These are phyloP conservation scores for Vitis vinifera DNA, from an alignment of 164 flowering plant genomes.

Conservation along the genomic window DNA sequence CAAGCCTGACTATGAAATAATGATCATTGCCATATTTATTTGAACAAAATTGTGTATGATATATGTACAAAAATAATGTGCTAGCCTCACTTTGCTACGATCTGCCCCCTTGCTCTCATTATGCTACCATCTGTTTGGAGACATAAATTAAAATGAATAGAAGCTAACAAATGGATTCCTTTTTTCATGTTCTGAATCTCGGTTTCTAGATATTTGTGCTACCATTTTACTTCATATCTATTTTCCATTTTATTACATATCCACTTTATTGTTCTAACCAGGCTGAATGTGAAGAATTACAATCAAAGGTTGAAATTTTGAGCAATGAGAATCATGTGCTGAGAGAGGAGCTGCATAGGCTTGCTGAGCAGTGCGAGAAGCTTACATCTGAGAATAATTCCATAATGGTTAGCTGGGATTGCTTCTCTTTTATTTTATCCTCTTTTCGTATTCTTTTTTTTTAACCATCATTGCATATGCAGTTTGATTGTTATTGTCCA, in stretches of 20 bases:
- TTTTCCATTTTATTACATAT: too few species aligned
- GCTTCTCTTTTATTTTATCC: background rate
- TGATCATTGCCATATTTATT: too few species aligned
- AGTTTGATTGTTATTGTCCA: background rate
- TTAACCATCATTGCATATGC: background rate
- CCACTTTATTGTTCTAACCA: background rate
- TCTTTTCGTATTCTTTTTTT: too few species aligned
- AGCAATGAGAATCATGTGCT: background rate
- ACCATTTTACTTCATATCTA: too few species aligned
- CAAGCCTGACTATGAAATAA: too few species aligned
- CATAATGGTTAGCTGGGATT: constrained; percentile 5
- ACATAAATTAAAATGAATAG: background rate
- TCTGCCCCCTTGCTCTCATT: background rate
- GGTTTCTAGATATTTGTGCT: background rate
- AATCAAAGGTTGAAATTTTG: constrained; percentile 1
- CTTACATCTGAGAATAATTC: constrained; percentile 4
- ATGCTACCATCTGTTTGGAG: background rate
- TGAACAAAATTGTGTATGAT: too few species aligned
- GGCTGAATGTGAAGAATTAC: constrained; percentile 7
- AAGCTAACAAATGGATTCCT: background rate
- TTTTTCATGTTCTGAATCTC: background rate
- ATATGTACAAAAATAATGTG: too few species aligned
- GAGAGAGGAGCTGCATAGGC: background rate
- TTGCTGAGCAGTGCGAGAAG: constrained; percentile 6
- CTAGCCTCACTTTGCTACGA: too few species aligned